Percentiles rank a stretch among this genome's conserved stretches.
phyloP scores from a whole-genome alignment of 345 rosid species.

The Brassica incana region DNA sequence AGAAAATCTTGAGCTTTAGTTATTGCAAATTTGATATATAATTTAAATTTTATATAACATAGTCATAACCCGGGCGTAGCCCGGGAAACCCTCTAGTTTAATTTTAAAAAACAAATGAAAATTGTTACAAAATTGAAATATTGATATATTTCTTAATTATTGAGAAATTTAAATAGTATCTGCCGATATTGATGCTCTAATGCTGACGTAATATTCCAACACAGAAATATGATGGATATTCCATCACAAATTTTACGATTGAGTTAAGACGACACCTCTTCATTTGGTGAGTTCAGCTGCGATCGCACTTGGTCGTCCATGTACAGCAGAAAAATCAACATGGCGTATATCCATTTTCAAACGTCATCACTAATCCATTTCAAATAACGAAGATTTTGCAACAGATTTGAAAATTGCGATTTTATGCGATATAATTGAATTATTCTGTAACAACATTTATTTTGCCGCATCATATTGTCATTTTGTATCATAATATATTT shows the following conservation, averaged over 20 bases:
- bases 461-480: not conserved
- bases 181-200: too few species aligned
- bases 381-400: not conserved
- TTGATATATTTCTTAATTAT: too few species aligned
- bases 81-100: too few species aligned
- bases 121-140: too few species aligned
- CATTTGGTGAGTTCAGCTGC: not conserved
- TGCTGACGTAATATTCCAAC: too few species aligned
- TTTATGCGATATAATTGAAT: not conserved
- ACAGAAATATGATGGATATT: not conserved
- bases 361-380: not conserved
- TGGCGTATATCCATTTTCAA: slow-evolving; percentile 2
- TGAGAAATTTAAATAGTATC: too few species aligned
- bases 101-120: too few species aligned
- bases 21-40: too few species aligned
- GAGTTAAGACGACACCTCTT: not conserved
- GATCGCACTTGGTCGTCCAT: not conserved
- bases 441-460: not conserved
- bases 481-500: not conserved
- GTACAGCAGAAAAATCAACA: not conserved
- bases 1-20: too few species aligned
- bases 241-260: not conserved
- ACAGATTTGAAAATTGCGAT: not conserved
- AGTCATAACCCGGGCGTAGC: too few species aligned
- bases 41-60: too few species aligned